Conservation (phyloP, 768 basidiomycete genomes). For the Naganishia kalamii region DNA sequence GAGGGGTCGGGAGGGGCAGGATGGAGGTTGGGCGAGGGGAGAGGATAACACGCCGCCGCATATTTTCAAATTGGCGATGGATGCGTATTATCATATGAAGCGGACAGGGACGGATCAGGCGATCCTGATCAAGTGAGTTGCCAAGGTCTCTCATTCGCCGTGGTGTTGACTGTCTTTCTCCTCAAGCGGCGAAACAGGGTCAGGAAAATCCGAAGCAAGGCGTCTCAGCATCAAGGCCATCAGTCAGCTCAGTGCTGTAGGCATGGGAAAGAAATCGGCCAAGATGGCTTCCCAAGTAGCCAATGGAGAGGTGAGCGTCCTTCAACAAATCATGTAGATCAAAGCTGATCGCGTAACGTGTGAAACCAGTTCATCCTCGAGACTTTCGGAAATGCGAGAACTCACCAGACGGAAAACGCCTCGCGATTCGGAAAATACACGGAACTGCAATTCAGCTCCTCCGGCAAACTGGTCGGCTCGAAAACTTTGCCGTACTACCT, state of each 20-base stretch:
- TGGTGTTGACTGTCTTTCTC: neutral
- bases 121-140: constrained; percentile 69
- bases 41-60: constrained; percentile 66
- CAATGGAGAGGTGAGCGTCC: constrained; percentile 59
- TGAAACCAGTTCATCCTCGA: constrained; percentile 70
- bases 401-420: constrained; percentile 77
- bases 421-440: constrained; percentile 98
- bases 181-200: constrained; percentile 77
- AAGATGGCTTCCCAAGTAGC: constrained; percentile 82
- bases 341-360: neutral
- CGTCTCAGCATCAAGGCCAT: constrained; percentile 85
- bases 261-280: constrained; percentile 85
- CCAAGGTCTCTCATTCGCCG: constrained; percentile 2
- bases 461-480: constrained; percentile 76
- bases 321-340: neutral
- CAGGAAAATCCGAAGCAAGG: constrained; percentile 87
- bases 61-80: constrained; percentile 82
- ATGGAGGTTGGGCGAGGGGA: constrained; percentile 46
- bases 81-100: constrained; percentile 92
- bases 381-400: constrained; percentile 82
- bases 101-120: constrained; percentile 89
- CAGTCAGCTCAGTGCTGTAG: constrained; percentile 80
- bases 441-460: constrained; percentile 91
- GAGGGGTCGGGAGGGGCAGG: constrained; percentile 28
- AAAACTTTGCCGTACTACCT: constrained; percentile 97